Conservation (phyloP, 2,329 filamentous ascomycete species). For the Knufia petricola region DNA sequence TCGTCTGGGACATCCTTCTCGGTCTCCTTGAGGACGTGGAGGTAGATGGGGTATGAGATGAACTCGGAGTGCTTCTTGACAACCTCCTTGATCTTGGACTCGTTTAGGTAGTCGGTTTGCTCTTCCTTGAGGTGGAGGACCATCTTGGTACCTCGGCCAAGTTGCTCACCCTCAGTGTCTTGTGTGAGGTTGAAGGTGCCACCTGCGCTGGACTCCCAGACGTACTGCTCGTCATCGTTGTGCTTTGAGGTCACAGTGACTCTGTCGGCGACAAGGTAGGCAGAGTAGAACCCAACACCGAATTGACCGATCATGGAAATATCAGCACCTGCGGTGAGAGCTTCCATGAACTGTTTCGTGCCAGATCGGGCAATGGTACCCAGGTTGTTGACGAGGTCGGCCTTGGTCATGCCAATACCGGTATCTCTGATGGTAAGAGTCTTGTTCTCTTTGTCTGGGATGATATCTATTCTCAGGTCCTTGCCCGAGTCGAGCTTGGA, state of each 20-base stretch:
- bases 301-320: constrained; percentile 99
- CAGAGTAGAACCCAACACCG: constrained; percentile 99
- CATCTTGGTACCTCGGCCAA: constrained; percentile 95
- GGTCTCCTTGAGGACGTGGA: constrained; percentile 97
- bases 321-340: constrained; percentile 92
- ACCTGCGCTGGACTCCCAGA: constrained; percentile 96
- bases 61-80: constrained; percentile 99
- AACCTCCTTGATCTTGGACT: constrained; percentile 99
- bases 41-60: constrained; percentile 99
- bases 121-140: constrained; percentile 99
- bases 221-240: constrained; percentile 99
- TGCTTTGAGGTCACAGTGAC: constrained; percentile 95
- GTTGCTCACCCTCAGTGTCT: constrained; percentile 81
- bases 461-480: constrained; percentile 98
- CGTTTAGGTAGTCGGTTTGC: constrained; percentile 96
- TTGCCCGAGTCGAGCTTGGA: constrained; percentile 95
- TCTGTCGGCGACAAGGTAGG: constrained; percentile 96
- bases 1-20: constrained; percentile 98
- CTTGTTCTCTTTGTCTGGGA: constrained; percentile 95
- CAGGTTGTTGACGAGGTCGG: constrained; percentile 99
- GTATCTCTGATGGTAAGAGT: constrained; percentile 94
- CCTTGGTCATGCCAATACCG: constrained; percentile 99
- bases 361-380: constrained; percentile 98
- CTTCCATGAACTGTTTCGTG: constrained; percentile 99
- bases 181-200: constrained; percentile 90